Evolutionary conservation across 139 green algal species (phyloP).

Genomic region (Chlorella sp.): DNA sequence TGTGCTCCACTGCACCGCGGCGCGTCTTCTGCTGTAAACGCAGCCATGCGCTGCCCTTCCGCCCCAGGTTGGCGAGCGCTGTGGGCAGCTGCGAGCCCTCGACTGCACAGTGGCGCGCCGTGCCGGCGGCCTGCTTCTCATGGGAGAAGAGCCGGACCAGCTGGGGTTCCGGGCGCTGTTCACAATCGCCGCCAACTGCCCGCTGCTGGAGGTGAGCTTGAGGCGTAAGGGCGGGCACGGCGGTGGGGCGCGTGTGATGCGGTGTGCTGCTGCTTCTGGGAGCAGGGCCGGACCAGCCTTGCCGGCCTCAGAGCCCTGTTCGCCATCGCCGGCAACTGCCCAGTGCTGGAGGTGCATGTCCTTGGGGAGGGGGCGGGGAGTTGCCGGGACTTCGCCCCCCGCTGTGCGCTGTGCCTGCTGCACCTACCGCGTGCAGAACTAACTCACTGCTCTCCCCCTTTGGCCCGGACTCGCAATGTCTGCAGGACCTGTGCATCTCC

Average conservation of each 20-base stretch:
- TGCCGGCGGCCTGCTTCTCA: background rate
- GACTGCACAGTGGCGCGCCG: constrained; percentile 29
- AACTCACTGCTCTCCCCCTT: background rate
- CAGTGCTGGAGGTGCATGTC: no score
- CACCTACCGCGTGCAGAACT: background rate
- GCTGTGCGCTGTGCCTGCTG: background rate
- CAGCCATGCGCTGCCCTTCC: no score
- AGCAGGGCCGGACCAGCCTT: no score
- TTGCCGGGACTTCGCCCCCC: background rate
- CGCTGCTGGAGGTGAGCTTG: constrained; percentile 15
- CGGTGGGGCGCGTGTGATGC: no score
- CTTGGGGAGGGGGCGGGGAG: no score
- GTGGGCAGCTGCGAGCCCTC: constrained; percentile 23
- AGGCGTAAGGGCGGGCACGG: no score
- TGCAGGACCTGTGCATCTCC: constrained; percentile 35
- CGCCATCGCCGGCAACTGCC: no score
- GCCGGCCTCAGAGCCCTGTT: no score
- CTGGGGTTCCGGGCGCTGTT: constrained; percentile 44
- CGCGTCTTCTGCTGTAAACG: no score
- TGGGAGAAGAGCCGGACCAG: constrained; percentile 9
- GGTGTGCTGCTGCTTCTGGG: no score
- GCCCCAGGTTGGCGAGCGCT: constrained; percentile 35
- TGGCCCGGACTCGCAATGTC: background rate
- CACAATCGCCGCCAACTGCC: constrained; percentile 49
- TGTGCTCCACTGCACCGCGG: background rate